These are phyloP conservation scores for Sphagnum contortum DNA, from an alignment of 225 moss, liverwort and hornwort genomes.

Conservation along the genomic window DNA sequence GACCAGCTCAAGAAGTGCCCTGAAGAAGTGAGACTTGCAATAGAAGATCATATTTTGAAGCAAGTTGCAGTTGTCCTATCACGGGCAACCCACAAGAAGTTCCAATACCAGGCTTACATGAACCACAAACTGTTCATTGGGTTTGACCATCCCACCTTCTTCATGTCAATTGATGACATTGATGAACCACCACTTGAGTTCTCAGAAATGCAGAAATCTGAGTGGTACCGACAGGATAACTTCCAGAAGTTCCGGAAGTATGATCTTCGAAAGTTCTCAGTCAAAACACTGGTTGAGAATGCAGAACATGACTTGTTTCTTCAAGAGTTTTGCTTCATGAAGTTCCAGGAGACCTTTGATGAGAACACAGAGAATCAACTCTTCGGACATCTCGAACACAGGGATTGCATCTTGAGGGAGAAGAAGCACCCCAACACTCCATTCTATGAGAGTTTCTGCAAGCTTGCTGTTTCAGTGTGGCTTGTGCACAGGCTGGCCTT, in stretches of 20 bases:
- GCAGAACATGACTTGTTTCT: conserved; percentile 4
- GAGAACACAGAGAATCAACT: neutral
- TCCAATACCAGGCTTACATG: conserved; percentile 15
- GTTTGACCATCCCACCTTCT: neutral
- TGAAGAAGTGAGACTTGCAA: too few species aligned
- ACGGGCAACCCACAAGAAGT: conserved; percentile 12
- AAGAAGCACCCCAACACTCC: conserved; percentile 3
- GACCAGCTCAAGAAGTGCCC: neutral
- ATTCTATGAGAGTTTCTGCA: conserved; percentile 18
- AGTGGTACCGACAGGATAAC: too few species aligned
- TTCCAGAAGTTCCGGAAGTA: conserved; percentile 15
- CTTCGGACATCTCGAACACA: neutral
- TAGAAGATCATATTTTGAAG: too few species aligned
- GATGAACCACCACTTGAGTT: neutral
- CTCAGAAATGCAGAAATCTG: neutral
- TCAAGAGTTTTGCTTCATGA: conserved; percentile 7
- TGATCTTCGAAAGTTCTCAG: conserved; percentile 13
- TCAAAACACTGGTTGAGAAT: conserved; percentile 3
- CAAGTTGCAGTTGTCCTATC: conserved; percentile 6
- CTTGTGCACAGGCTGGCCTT: conserved; percentile 13
- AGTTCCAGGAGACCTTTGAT: neutral
- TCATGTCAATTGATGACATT: too few species aligned
- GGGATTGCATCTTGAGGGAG: neutral
- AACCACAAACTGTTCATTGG: neutral
- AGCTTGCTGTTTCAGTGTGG: conserved; percentile 20